Evolutionary conservation across 2,329 filamentous ascomycete species (phyloP).

Genomic region (Fusarium sp.): DNA sequence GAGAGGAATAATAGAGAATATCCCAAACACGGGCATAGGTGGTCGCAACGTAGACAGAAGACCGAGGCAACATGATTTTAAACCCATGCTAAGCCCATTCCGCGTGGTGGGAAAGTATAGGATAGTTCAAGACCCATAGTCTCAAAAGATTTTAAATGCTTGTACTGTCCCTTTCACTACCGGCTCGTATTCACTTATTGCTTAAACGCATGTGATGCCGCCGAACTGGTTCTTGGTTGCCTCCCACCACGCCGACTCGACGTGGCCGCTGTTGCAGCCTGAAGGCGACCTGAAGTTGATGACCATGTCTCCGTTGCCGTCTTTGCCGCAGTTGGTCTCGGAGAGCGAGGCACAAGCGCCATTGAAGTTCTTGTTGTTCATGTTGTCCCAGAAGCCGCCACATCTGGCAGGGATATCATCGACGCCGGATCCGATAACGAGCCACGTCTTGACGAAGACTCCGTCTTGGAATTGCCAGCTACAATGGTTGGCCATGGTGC

Average conservation of each 20-base stretch:
- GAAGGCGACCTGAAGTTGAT: background rate
- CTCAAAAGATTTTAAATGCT: too few species aligned
- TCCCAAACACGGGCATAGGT: too few species aligned
- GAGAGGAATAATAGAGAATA: too few species aligned
- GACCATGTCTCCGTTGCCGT: background rate
- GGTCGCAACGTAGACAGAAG: too few species aligned
- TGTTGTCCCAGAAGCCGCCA: slow-evolving; percentile 2
- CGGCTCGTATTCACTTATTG: too few species aligned
- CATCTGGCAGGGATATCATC: background rate
- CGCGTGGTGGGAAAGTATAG: too few species aligned
- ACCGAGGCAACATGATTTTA: too few species aligned
- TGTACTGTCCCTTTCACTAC: too few species aligned
- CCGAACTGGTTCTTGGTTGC: slow-evolving; percentile 3
- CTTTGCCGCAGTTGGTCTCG: background rate
- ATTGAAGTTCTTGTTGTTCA: slow-evolving; percentile 4
- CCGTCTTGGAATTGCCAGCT: background rate
- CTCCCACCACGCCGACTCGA: slow-evolving; percentile 3
- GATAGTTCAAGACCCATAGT: too few species aligned
- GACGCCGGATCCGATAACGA: background rate
- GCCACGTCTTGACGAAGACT: background rate
- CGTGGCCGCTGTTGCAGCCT: background rate
- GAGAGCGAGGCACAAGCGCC: background rate
- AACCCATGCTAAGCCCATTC: too few species aligned
- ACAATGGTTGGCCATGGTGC: background rate
- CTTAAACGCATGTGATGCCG: background rate